Percentiles rank a stretch among this genome's conserved stretches.
These are phyloP conservation scores for Alopecurus myosuroides DNA, from an alignment of 176 grass and related monocot genomes.

Conservation along the genomic window DNA sequence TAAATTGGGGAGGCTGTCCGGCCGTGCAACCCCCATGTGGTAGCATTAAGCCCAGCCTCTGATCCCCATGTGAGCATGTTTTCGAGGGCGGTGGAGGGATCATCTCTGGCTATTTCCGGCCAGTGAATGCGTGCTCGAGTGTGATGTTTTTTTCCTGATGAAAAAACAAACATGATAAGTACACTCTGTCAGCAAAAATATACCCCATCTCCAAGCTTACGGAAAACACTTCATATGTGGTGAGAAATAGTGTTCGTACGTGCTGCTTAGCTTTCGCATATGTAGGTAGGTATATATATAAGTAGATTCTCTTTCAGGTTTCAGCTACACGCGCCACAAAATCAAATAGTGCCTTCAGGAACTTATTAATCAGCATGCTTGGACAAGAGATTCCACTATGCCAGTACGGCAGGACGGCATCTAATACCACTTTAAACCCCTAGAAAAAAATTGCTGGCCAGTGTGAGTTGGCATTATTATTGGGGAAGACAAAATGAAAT, in stretches of 20 bases:
- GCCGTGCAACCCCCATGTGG: conserved; percentile 35
- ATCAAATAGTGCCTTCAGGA: neutral
- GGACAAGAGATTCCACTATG: neutral
- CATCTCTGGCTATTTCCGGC: neutral
- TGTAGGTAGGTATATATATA: neutral
- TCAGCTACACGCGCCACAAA: neutral
- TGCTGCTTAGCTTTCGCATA: neutral
- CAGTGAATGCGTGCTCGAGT: conserved; percentile 1
- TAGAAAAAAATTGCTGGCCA: neutral
- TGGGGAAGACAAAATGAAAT: neutral
- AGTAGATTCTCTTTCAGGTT: conserved; percentile 17
- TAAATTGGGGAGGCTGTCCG: conserved; percentile 13
- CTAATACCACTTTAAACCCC: conserved; percentile 3
- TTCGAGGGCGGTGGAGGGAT: conserved; percentile 7
- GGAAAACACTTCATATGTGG: neutral
- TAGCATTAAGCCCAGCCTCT: conserved; percentile 42
- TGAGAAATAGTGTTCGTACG: neutral
- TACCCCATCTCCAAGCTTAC: neutral
- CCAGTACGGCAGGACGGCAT: neutral
- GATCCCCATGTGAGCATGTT: conserved; percentile 55
- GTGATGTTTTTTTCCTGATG: neutral
- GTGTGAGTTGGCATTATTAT: conserved; percentile 7
- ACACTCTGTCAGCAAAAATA: neutral
- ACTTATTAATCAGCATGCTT: conserved; percentile 2
- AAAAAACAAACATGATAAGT: neutral